Base-by-base conservation (phyloP, 768 basidiomycete species). In the Mycena rosella region DNA sequence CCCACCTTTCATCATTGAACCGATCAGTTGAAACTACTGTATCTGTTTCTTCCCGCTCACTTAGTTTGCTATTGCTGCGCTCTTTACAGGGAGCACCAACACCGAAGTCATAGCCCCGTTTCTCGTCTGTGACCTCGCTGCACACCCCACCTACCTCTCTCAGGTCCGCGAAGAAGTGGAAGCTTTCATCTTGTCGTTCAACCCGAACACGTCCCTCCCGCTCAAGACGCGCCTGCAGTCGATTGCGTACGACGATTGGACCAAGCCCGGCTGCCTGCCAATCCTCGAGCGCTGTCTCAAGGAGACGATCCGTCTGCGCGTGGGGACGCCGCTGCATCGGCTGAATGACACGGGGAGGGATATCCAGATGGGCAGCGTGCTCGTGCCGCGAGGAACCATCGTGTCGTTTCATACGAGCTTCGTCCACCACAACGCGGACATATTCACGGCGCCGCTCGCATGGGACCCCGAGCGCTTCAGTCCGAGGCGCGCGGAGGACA, bases 101-200 rank as follows among this genome's bases (percentile, higher is more conserved):
- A 64, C 63, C 2, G 63, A 54, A 9, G n/a, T 64, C 30, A 54
- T 64, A 24, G 54, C 63, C 24, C 54, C 73, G 9, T 72, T 72
- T 24, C 52, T 67, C 17, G 63, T 75, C 1, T 72, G 56, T 47
- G 60, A 71, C 51, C 70, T 75, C 18, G 74, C 74, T 14, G 47
- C 68, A 6, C 53, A 71, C 34, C 75, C 76, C 10, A 32, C 69
- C 22, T 76, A 73, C 65, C 34, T 74, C 18, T 52, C 62, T n/a
- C 69, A 60, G 1, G 30, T 77, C 27, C 68, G 75, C 4, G 66
- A 67, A 15, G 76, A 77, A 40, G 55, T 77, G 20, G 68, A 64
- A 20, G 20, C 2, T 13, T 65, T 65, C 48, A 17, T 65, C 11
- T 42, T 22, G 4, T 34, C 9, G 6, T 65, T 65, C 55, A 56